A percentile compares a stretch with the other conserved stretches of the same genome.
Conservation (phyloP, 805 yeast genomes). For the Cyberlindnera mrakii region DNA sequence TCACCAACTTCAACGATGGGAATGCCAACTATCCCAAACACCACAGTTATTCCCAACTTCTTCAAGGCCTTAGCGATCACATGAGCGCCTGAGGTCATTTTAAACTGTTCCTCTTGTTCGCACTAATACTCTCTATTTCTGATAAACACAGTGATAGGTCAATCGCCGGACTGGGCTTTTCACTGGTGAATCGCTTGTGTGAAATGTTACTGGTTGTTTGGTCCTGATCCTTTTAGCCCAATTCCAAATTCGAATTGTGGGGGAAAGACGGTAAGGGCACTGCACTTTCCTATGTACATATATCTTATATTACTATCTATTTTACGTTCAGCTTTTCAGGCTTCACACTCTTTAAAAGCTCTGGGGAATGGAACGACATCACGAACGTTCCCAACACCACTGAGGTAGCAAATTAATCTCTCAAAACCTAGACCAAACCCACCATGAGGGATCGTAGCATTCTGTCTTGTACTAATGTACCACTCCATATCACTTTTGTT, state of each 20-base stretch:
- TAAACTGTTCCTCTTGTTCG: too few relatives aligned
- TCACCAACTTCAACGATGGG: conserved; percentile 72
- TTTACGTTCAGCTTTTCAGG: conserved; percentile 1
- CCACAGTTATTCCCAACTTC: conserved; percentile 44
- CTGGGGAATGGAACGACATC: conserved; percentile 89
- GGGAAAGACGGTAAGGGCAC: too few relatives aligned
- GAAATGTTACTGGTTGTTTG: too few relatives aligned
- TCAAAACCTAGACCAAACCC: conserved; percentile 97
- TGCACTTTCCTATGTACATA: too few relatives aligned
- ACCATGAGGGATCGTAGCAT: conserved; percentile 90
- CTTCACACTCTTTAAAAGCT: conserved; percentile 45
- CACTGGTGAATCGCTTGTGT: too few relatives aligned
- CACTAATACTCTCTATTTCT: background rate
- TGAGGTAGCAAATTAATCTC: conserved; percentile 66
- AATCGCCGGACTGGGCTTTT: too few relatives aligned
- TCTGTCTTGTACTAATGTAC: conserved; percentile 69
- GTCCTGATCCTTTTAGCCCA: too few relatives aligned
- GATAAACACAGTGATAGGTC: too few relatives aligned
- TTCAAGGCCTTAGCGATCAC: conserved; percentile 43
- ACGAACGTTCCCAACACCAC: conserved; percentile 71
- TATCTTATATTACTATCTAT: too few relatives aligned
- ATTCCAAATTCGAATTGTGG: too few relatives aligned
- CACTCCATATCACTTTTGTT: conserved; percentile 53
- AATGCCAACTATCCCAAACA: conserved; percentile 71
- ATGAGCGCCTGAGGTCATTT: conserved; percentile 32